Evolutionary conservation across 768 basidiomycete species (phyloP).

Genomic region (Kockovaella imperatae): DNA sequence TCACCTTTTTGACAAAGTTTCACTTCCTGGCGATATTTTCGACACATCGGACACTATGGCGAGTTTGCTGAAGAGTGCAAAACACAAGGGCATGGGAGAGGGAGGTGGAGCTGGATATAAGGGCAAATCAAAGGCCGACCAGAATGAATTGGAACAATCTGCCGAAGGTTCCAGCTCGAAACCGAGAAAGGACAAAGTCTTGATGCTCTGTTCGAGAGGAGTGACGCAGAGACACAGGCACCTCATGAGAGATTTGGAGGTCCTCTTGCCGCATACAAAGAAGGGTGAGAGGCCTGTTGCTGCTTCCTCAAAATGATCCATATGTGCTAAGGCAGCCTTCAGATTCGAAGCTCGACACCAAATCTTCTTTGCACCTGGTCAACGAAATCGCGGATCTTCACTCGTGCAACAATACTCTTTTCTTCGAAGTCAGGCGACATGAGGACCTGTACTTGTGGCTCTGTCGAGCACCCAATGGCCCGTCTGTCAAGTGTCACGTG

Average conservation of each 20-base stretch:
- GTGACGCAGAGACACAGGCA: conserved; percentile 95
- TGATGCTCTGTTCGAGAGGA: conserved; percentile 85
- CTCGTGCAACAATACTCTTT: conserved; percentile 94
- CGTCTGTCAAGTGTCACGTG: conserved; percentile 93
- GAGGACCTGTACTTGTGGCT: conserved; percentile 97
- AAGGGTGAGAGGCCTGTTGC: conserved; percentile 60
- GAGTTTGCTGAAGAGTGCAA: not conserved
- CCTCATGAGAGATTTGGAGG: conserved; percentile 88
- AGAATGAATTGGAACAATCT: not conserved
- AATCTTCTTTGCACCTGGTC: conserved; percentile 81
- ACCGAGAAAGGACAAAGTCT: conserved; percentile 90
- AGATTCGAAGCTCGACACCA: conserved; percentile 98
- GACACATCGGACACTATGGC: no score
- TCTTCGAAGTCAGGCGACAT: conserved; percentile 92
- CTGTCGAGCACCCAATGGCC: conserved; percentile 93
- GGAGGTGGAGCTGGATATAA: not conserved
- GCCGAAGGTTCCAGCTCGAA: conserved; percentile 37
- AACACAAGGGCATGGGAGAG: not conserved
- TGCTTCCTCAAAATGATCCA: not conserved
- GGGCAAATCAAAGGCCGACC: not conserved
- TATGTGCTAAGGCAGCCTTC: not conserved
- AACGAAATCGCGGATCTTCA: conserved; percentile 95
- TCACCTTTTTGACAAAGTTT: no score
- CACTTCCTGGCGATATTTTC: no score
- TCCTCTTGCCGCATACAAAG: conserved; percentile 85